These are phyloP conservation scores for Tuber aestivum DNA, from an alignment of 495 filamentous ascomycete genomes.

Conservation along the genomic window DNA sequence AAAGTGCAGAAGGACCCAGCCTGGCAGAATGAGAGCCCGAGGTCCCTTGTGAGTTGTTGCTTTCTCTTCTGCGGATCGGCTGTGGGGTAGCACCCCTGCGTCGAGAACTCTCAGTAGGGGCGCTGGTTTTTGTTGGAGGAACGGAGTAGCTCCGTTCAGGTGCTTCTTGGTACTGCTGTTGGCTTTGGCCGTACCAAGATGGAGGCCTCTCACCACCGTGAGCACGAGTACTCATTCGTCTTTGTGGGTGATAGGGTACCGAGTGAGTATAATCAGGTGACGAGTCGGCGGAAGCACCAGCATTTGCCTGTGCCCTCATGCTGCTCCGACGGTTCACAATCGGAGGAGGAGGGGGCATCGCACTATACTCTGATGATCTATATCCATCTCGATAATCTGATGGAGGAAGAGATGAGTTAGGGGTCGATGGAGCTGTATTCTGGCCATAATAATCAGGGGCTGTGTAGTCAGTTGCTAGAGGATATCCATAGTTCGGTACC, in stretches of 20 bases:
- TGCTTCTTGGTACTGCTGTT: conserved; percentile 26
- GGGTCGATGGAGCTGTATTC: conserved; percentile 2
- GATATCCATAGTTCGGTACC: conserved; percentile 23
- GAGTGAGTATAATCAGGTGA: conserved; percentile 29
- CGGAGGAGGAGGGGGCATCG: conserved; percentile 35
- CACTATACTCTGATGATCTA: conserved; percentile 26
- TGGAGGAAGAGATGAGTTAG: conserved; percentile 22
- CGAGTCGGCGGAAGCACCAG: conserved; percentile 29
- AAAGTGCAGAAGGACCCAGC: conserved; percentile 34
- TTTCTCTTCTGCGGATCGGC: conserved; percentile 34
- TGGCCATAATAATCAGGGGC: conserved; percentile 7
- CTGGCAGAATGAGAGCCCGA: conserved; percentile 27
- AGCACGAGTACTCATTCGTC: conserved; percentile 33
- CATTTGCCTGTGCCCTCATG: conserved; percentile 36
- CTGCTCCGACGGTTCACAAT: conserved; percentile 38
- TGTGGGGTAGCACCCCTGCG: conserved; percentile 35
- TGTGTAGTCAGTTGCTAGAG: conserved; percentile 21
- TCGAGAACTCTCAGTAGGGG: conserved; percentile 16
- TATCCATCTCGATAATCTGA: conserved; percentile 29
- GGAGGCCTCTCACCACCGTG: conserved; percentile 30
- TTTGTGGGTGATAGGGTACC: conserved; percentile 30
- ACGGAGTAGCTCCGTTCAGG: conserved; percentile 32
- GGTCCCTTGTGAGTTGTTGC: conserved; percentile 26
- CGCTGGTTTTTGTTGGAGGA: conserved; percentile 24
- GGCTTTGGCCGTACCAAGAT: conserved; percentile 33